Evolutionary conservation across 352 stramenopile genomes (phyloP).

Genomic region (Pelagophyceae sp.): DNA sequence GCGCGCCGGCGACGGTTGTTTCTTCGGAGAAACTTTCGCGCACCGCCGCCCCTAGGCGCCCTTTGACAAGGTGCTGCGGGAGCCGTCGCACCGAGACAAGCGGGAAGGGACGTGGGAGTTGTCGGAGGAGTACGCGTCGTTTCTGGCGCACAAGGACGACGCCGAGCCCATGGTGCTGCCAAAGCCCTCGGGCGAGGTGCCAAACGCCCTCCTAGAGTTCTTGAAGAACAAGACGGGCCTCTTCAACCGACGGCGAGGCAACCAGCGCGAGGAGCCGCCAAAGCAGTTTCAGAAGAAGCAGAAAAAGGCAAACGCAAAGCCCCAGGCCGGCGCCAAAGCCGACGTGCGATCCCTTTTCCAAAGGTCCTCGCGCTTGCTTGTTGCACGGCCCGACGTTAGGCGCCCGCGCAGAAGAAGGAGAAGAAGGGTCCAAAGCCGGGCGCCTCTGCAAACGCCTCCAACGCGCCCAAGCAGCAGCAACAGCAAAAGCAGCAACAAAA

Average conservation of each 20-base stretch:
- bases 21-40: too few species aligned
- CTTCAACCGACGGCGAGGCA: not conserved
- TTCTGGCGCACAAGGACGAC: not conserved
- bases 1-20: too few species aligned
- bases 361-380: too few species aligned
- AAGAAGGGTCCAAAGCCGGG: not conserved
- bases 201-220: constrained; percentile 6
- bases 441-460: not conserved
- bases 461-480: not conserved
- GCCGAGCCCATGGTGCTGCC: not conserved
- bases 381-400: too few species aligned
- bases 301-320: not conserved
- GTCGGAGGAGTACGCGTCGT: not conserved
- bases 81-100: not conserved
- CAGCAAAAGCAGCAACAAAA: not conserved
- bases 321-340: too few species aligned
- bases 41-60: too few species aligned
- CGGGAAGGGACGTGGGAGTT: not conserved
- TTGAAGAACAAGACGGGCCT: not conserved
- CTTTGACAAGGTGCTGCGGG: constrained; percentile 10
- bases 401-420: not conserved
- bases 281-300: not conserved
- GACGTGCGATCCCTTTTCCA: too few species aligned
- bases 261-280: not conserved
- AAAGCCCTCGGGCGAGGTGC: not conserved